A percentile compares a stretch with the other conserved stretches of the same genome.
Evolutionary conservation across 192 early-diverging fungal species (phyloP).

Genomic region (Thamnidium elegans): DNA sequence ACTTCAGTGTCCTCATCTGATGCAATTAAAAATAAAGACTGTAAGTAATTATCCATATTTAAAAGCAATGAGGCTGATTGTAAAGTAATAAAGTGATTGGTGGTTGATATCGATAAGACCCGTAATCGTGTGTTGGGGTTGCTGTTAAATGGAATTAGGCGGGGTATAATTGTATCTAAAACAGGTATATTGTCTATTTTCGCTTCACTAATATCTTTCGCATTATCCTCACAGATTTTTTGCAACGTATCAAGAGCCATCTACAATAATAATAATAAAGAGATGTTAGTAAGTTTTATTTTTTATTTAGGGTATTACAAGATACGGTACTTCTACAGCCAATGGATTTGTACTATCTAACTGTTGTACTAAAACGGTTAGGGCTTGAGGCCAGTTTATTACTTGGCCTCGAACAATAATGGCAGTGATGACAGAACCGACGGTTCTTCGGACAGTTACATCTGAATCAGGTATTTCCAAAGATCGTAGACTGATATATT

Average conservation of each 20-base stretch:
- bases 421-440: slow-evolving; percentile 88
- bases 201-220: slow-evolving; percentile 71
- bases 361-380: slow-evolving; percentile 70
- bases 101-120: slow-evolving; percentile 74
- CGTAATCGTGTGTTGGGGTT: slow-evolving; percentile 71
- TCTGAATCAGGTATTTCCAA: slow-evolving; percentile 60
- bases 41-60: slow-evolving; percentile 64
- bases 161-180: slow-evolving; percentile 81
- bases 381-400: slow-evolving; percentile 74
- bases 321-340: slow-evolving; percentile 70
- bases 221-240: slow-evolving; percentile 95
- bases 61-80: slow-evolving; percentile 61
- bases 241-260: slow-evolving; percentile 80
- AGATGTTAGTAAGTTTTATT: not conserved
- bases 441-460: slow-evolving; percentile 67
- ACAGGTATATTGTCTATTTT: slow-evolving; percentile 68
- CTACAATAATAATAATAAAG: slow-evolving; percentile 36
- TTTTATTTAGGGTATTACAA: slow-evolving; percentile 43
- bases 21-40: slow-evolving; percentile 74
- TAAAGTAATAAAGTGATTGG: slow-evolving; percentile 82
- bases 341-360: slow-evolving; percentile 65
- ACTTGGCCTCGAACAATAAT: slow-evolving; percentile 67
- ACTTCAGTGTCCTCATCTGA: slow-evolving; percentile 78
- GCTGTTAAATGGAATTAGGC: slow-evolving; percentile 81
- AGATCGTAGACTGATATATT: not conserved